Conservation (phyloP, 2,329 filamentous ascomycete species). For the Sordariomycetes sp. region DNA sequence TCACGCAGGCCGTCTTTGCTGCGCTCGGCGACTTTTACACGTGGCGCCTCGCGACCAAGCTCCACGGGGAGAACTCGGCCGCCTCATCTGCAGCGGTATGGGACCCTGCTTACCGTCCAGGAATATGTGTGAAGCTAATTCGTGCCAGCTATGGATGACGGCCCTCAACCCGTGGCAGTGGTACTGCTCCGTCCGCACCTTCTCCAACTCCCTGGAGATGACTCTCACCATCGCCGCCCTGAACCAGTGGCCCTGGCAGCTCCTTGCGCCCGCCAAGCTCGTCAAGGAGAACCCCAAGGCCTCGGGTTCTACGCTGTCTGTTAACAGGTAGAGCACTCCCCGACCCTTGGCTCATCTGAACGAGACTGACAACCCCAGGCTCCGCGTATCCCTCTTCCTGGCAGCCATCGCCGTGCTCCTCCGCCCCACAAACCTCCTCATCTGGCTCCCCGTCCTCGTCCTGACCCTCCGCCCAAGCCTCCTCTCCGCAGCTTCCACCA, state of each 20-base stretch:
- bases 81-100: slow-evolving; percentile 16
- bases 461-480: slow-evolving; percentile 31
- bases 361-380: slow-evolving; percentile 8
- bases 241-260: slow-evolving; percentile 77
- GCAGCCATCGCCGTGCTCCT: slow-evolving; percentile 77
- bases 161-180: slow-evolving; percentile 85
- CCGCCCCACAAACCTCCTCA: slow-evolving; percentile 77
- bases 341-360: not conserved
- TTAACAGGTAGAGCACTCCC: slow-evolving; percentile 6
- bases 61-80: slow-evolving; percentile 49
- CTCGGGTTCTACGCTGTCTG: not conserved
- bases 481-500: slow-evolving; percentile 11
- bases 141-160: slow-evolving; percentile 54
- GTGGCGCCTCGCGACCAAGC: slow-evolving; percentile 65
- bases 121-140: not conserved
- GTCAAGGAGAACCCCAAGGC: slow-evolving; percentile 28
- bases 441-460: slow-evolving; percentile 61
- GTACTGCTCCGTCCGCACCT: slow-evolving; percentile 86
- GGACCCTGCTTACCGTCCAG: slow-evolving; percentile 6
- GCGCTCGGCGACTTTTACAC: slow-evolving; percentile 77
- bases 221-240: slow-evolving; percentile 73
- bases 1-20: slow-evolving; percentile 67
- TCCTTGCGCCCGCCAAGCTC: slow-evolving; percentile 32
- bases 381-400: slow-evolving; percentile 55
- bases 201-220: slow-evolving; percentile 92